Evolutionary conservation across 2,329 filamentous ascomycete genomes (phyloP), one percentile per base, ranked within the genome.

Genomic region (Metarhizium album): DNA sequence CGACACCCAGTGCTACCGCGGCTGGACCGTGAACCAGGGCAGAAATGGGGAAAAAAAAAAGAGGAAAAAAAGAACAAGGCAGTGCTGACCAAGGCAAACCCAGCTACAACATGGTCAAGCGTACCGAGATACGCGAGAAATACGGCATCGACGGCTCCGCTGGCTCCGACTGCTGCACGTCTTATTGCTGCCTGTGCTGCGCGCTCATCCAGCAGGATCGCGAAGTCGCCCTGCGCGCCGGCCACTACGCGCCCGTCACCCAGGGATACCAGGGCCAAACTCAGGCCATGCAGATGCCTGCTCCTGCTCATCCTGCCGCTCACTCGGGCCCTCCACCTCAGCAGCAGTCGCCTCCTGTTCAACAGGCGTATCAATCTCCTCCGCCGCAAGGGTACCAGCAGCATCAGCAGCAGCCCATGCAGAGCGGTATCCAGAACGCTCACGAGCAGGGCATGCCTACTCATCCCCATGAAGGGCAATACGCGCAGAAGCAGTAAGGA

Each of bases 121-220:
- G 79, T 46, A 60, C 60, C 51, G 71, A 78, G 57, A 74, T 81
- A 56, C 74, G 78, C 46, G 66, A 75, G 49, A 69, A 67, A 40
- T 79, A 76, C 64, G 70, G 69, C 55, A 79, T 82, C 58, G 62
- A 74, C 45, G 78, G 78, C 35, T 68, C 65, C 46, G 68, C 67
- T 37, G 62, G 61, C 52, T 63, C 63, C 33, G 79, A 82, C 60
- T 82, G 71, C 64, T 74, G 73, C 57, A 61, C 66, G n/a, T 65
- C 72, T 14, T 79, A 67, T 62, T 82, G 72, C 66, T 82, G 79
- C 61, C 61, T 68, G 35, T 80, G 76, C 70, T 82, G 79, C 58
- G 68, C 70, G 5, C 62, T 80, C 52, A 70, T 80, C 55, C 79
- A 83, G 66, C 71, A 80, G 51, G 76, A 81, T 52, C 78, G 79